Conservation (phyloP, 805 yeast genomes). For the Wickerhamiella brachini region DNA sequence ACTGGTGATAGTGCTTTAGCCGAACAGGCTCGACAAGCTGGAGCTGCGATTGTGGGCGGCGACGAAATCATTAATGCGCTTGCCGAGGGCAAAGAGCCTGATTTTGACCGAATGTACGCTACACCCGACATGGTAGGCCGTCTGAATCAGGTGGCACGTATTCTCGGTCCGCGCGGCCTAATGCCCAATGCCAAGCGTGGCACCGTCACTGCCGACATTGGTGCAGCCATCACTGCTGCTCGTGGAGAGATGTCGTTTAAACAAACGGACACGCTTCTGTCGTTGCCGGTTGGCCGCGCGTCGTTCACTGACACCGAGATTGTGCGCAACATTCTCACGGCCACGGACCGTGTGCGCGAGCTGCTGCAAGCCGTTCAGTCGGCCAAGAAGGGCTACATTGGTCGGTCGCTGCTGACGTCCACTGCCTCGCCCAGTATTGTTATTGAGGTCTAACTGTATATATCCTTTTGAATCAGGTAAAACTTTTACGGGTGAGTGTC, state of each 20-base stretch:
- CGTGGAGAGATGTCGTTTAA: conserved; percentile 66
- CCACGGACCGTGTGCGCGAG: conserved; percentile 45
- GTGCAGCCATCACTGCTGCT: conserved; percentile 36
- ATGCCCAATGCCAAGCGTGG: conserved; percentile 83
- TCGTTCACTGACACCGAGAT: conserved; percentile 66
- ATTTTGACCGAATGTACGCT: conserved; percentile 67
- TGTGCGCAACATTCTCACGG: conserved; percentile 53
- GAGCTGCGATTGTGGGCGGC: conserved; percentile 63
- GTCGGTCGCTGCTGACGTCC: conserved; percentile 52
- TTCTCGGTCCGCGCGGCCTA: conserved; percentile 76
- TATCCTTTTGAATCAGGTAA: not conserved
- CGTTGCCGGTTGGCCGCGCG: conserved; percentile 64
- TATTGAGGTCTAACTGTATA: conserved; percentile 30
- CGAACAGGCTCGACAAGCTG: conserved; percentile 40
- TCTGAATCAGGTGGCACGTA: conserved; percentile 56
- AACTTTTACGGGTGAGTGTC: no score
- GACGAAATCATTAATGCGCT: conserved; percentile 52
- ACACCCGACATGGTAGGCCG: conserved; percentile 65
- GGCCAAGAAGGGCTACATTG: conserved; percentile 36
- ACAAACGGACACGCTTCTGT: conserved; percentile 48
- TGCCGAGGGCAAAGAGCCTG: conserved; percentile 35
- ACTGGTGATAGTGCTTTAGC: conserved; percentile 42
- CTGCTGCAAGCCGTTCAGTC: conserved; percentile 21
- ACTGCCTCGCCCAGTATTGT: conserved; percentile 74
- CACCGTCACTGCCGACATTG: conserved; percentile 61